Base-by-base conservation (phyloP, 345 rosid genomes). In the Raphanus raphanistrum region DNA sequence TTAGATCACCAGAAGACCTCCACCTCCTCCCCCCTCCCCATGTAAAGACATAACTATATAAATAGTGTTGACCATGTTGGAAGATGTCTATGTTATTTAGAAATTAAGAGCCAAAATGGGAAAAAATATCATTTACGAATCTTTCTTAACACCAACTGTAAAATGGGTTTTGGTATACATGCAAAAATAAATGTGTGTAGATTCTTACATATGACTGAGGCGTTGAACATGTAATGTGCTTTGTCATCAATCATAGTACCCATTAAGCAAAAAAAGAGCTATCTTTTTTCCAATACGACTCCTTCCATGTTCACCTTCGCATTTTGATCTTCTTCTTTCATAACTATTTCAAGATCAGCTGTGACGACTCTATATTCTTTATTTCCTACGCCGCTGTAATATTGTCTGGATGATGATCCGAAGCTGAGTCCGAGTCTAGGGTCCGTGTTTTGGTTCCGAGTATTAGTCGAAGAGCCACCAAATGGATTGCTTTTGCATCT, bases 271-370 rank as follows among this genome's bases (percentile, higher is more conserved):
- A 92, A 76, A 7, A 92, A 73, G 83, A 92, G 88, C 7, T 90
- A 74, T 66, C 92, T 21, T 94, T 81, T 98, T 86, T 26, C 98
- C 98, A 52, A 94, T 94, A 4, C 90, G 31, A 28, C 31, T 11
- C 99, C 98, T 76, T 95, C 99, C 99, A 95, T 92, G 84, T 95
- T 90, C 36, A 95, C 97, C 80, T 21, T 21, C 83, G 87, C 94
- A 36, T 81, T 85, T 57, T 86, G 57, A 25, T 84, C 86, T 82
- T 88, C 86, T 61, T 74, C 73, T 52, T 87, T 85, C 78, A 84
- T 89, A 0, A 75, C 65, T 73, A 74, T 75, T 28, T 65, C 76
- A 3, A 61, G 60, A 43, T 61, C 72, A 8, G 71, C 67, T 31
- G 43, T 67, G 33, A 6, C 72, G 1, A 58, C 76, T 58, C 55